Conservation (phyloP, 2,329 filamentous ascomycete species). For the Cercospora zeina region DNA sequence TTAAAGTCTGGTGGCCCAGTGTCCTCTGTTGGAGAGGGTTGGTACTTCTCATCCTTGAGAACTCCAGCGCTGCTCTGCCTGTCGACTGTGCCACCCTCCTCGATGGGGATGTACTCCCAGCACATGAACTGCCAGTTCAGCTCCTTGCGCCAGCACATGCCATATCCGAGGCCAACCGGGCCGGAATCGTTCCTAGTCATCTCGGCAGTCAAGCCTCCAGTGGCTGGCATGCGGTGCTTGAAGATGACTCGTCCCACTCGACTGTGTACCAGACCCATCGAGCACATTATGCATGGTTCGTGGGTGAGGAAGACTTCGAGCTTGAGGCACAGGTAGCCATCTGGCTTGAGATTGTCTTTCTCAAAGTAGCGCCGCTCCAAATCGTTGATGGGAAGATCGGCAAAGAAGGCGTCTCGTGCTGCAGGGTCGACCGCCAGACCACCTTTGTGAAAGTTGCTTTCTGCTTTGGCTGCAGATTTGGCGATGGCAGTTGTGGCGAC, state of each 20-base stretch:
- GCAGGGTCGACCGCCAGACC: constrained; percentile 40
- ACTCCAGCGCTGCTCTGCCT: constrained; percentile 29
- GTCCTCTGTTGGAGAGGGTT: constrained; percentile 25
- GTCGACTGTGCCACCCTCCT: constrained; percentile 30
- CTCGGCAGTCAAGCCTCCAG: constrained; percentile 81
- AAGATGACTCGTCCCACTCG: constrained; percentile 86
- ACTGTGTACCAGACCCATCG: constrained; percentile 93
- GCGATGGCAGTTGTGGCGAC: constrained; percentile 36
- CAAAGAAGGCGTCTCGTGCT: constrained; percentile 58
- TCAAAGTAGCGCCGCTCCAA: constrained; percentile 65
- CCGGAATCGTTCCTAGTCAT: constrained; percentile 42
- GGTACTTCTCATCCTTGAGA: constrained; percentile 32
- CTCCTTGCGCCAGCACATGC: constrained; percentile 68
- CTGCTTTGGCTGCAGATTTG: constrained; percentile 36
- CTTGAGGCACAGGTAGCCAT: constrained; percentile 91
- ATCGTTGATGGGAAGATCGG: constrained; percentile 66
- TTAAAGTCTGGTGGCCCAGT: constrained; percentile 23
- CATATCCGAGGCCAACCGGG: constrained; percentile 53
- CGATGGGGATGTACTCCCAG: constrained; percentile 61
- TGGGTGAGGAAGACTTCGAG: constrained; percentile 93
- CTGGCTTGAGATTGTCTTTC: constrained; percentile 64
- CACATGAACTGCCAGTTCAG: constrained; percentile 83
- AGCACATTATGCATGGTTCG: constrained; percentile 95
- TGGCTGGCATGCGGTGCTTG: constrained; percentile 72
- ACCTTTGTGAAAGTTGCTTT: constrained; percentile 37